phyloP scores from a whole-genome alignment of 495 filamentous ascomycete species.

The Penicillium waksmanii region DNA sequence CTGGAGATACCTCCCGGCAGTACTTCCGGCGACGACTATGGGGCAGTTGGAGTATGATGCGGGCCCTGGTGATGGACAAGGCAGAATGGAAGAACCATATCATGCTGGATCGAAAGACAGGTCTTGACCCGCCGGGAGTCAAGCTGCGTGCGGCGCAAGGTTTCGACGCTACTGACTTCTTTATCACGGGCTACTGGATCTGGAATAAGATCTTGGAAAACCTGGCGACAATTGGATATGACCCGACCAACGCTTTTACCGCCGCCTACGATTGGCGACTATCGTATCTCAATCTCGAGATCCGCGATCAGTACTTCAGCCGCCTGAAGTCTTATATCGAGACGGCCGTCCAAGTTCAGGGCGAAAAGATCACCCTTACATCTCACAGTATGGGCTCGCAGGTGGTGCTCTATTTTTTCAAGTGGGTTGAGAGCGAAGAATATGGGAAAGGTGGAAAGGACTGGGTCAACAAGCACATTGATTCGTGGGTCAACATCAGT shows the following conservation, averaged over 20 bases:
- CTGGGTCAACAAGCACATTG: conserved; percentile 91
- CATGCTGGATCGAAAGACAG: conserved; percentile 91
- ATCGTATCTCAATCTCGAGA: conserved; percentile 86
- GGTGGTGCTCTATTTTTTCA: conserved; percentile 94
- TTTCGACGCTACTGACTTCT: conserved; percentile 97
- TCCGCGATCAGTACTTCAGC: conserved; percentile 91
- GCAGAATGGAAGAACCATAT: conserved; percentile 93
- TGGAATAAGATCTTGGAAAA: conserved; percentile 99
- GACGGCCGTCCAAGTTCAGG: conserved; percentile 66
- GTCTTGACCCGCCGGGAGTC: conserved; percentile 88
- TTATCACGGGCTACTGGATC: conserved; percentile 87
- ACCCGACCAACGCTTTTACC: conserved; percentile 92
- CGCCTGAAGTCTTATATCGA: conserved; percentile 89
- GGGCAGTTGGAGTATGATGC: conserved; percentile 99
- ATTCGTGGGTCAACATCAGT: conserved; percentile 96
- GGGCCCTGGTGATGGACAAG: conserved; percentile 89
- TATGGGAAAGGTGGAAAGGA: conserved; percentile 79
- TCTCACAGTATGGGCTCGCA: conserved; percentile 98
- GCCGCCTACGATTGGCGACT: conserved; percentile 98
- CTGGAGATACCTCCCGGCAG: conserved; percentile 72
- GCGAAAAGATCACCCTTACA: conserved; percentile 81
- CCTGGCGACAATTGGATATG: conserved; percentile 91
- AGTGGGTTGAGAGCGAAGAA: conserved; percentile 86
- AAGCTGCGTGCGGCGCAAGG: conserved; percentile 95
- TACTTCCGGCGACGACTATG: conserved; percentile 94